Base-by-base conservation (phyloP, 305 asterid genomes). In the Fraxinus velutina region DNA sequence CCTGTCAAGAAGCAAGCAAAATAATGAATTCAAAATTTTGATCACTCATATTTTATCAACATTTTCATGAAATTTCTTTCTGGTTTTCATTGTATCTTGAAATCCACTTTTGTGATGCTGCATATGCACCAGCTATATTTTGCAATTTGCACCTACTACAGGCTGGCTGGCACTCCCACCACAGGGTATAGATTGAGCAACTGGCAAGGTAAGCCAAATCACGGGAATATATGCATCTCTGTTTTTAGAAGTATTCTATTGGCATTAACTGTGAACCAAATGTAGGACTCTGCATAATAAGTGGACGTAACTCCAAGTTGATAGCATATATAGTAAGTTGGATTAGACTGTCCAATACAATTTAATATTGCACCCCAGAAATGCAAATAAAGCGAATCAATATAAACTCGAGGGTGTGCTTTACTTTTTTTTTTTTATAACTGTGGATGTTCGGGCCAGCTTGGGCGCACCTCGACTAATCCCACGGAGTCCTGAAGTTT, bases 1-100 rank as follows among this genome's bases (percentile, higher is more conserved):
- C 99, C 99, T 93, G 86, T 39, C 80, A 39, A 44, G 24, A 79
- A 42, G 13, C n/a, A 6, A 39, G 22, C 37, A 75, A 19, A 30
- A 24, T 36, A 21, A 8, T 22, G 13, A 60, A n/a, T 9, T 24
- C 73, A 64, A 22, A 10, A 22, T 64, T 64, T 22, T 62, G 13
- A 22, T 1, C 27, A 8, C 15, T 64, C 10, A 24, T 6, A 60
- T 60, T 60, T 60, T 60, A 64, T 64, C 34, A 64, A 15, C 5
- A 8, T 3, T 47, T 47, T 15, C 60, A 13, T 47, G 60, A 19
- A 1, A 52, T 8, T 19, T 62, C 37, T 12, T 27, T 27, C 34
- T 24, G 0, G 7, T 66, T 29, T 66, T 66, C 37, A 66, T 66
- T 64, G 73, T 10, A 17, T 64, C 36, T 27, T 66, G 19, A 66